Base-by-base conservation (phyloP, 805 yeast species). In the Kodamaea jinghongensis region DNA sequence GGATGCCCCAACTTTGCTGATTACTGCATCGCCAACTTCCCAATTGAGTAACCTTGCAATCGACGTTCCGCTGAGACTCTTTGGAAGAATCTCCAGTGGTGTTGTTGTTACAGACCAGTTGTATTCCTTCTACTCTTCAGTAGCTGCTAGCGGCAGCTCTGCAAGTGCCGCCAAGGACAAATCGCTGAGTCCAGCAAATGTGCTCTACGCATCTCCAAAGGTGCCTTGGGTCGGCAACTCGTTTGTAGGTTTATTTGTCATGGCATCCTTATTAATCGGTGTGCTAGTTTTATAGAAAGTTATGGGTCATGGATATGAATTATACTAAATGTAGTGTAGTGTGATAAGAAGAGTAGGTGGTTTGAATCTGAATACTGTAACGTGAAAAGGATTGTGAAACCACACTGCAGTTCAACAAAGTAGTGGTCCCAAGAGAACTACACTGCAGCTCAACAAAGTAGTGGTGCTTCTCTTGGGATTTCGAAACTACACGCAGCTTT, bases 21-120 rank as follows among this genome's bases (percentile, higher is more conserved):
- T 52, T 10, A 46, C 45, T 13, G 48, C 48, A 28, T 44, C 50
- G 15, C 49, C 12, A 22, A 26, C 34, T 35, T 25, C 29, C 9
- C 38, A 31, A 17, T 15, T 17, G 26, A n/a, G 32, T 5, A 22
- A 14, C 16, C 16, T 20, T 4, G 33, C 37, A 10, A 34, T 35
- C 17, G 42, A 44, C 12, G 44, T 58, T 6, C 67, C 67, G 1
- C 54, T 61, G 6, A 48, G 58, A 20, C 49, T 63, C 25, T 48
- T 60, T 10, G 63, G 60, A 7, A 38, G 45, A 41, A 39, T 53
- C 13, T 52, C 63, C 12, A 62, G 67, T 5, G 60, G 60, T 22
- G 52, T 65, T 23, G 54, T 55, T 47, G 41, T 62, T 10, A 58
- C 67, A 2, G 51, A 49, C 10, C 40, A 41, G n/a, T 15, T 28